phyloP scores from a whole-genome alignment of 108 stramenopile species.

The Bacterosira constricta region DNA sequence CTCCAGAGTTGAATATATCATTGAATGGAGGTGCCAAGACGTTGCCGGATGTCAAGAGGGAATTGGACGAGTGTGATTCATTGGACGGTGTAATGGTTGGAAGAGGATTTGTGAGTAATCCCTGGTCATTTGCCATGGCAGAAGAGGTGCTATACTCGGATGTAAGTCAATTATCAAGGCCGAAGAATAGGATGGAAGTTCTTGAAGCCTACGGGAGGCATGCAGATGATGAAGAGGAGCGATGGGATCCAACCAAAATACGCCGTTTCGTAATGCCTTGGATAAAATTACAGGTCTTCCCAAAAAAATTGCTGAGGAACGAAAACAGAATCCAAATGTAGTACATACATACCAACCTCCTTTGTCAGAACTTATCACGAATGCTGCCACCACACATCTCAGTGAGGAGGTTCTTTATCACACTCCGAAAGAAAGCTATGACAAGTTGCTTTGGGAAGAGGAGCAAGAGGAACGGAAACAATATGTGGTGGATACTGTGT shows the following conservation, averaged over 20 bases:
- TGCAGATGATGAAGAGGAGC: constrained; percentile 69
- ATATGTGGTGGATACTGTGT: background rate
- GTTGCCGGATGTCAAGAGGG: constrained; percentile 61
- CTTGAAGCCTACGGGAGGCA: constrained; percentile 71
- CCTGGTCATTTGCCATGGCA: constrained; percentile 87
- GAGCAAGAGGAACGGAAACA: constrained; percentile 15
- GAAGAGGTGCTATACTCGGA: constrained; percentile 66
- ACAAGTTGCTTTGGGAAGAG: constrained; percentile 54
- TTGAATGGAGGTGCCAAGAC: constrained; percentile 90
- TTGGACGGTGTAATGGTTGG: constrained; percentile 89
- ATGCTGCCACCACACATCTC: constrained; percentile 69
- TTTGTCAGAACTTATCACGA: constrained; percentile 76
- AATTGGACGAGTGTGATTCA: constrained; percentile 60
- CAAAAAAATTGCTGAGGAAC: constrained; percentile 52
- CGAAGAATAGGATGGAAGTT: constrained; percentile 74
- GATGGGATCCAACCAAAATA: constrained; percentile 66
- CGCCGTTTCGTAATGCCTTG: constrained; percentile 73
- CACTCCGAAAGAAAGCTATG: constrained; percentile 77
- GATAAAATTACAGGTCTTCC: constrained; percentile 74
- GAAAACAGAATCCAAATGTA: background rate
- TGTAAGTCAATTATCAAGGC: background rate
- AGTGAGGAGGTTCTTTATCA: constrained; percentile 77
- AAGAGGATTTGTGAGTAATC: constrained; percentile 73
- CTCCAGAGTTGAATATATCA: constrained; percentile 79
- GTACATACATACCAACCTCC: constrained; percentile 44